phyloP scores from a whole-genome alignment of 1,284 basidiomycete genomes.

The Apiotrichum porosum region DNA sequence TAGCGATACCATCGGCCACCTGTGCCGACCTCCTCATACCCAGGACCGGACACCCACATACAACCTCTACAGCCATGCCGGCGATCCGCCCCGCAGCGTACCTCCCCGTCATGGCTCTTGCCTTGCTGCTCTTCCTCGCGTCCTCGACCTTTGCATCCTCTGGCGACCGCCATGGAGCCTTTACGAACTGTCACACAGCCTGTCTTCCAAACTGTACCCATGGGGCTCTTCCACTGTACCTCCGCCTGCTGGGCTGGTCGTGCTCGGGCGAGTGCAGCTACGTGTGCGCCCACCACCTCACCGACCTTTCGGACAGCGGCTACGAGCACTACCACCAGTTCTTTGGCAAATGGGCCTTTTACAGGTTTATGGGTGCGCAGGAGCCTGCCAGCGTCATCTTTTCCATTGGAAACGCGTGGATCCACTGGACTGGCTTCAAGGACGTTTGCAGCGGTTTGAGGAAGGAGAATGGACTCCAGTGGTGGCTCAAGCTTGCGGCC shows the following conservation, averaged over 20 bases:
- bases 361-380: slow-evolving; percentile 77
- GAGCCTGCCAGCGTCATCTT: slow-evolving; percentile 91
- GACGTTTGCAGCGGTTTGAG: slow-evolving; percentile 56
- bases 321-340: slow-evolving; percentile 62
- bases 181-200: slow-evolving; percentile 54
- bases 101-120: too few species aligned
- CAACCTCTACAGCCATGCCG: too few species aligned
- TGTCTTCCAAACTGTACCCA: slow-evolving; percentile 48
- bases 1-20: too few species aligned
- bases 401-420: slow-evolving; percentile 75
- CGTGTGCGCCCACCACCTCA: slow-evolving; percentile 77
- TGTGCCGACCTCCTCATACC: too few species aligned
- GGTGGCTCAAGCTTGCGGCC: slow-evolving; percentile 66
- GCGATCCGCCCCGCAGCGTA: too few species aligned
- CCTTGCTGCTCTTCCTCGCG: slow-evolving; percentile 9
- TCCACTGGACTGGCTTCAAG: slow-evolving; percentile 59
- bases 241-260: slow-evolving; percentile 57
- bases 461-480: slow-evolving; percentile 62
- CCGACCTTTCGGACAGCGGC: slow-evolving; percentile 55
- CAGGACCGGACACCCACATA: too few species aligned
- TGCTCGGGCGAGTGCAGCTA: slow-evolving; percentile 87
- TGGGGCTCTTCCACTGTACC: slow-evolving; percentile 53
- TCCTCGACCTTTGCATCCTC: slow-evolving; percentile 49
- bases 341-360: slow-evolving; percentile 96
- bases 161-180: slow-evolving; percentile 59